Evolutionary conservation across 179 eudicot species (phyloP).

Genomic region (Amaranthus tricolor): DNA sequence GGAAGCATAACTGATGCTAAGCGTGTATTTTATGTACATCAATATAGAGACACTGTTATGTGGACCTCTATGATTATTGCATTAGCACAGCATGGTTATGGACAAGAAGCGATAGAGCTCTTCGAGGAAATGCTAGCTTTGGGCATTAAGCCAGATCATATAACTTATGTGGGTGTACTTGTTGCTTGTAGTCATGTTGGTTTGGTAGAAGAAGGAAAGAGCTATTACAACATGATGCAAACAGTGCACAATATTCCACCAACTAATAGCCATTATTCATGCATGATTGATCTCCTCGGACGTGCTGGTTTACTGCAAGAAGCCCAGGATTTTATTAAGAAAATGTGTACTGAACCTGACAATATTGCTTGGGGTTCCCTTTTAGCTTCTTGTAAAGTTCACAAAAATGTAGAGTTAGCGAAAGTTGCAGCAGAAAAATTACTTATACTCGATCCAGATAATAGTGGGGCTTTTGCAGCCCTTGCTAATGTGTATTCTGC

Average conservation of each 20-base stretch:
- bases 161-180: slow-evolving; percentile 56
- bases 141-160: slow-evolving; percentile 52
- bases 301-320: slow-evolving; percentile 64
- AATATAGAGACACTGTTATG: slow-evolving; percentile 40
- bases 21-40: slow-evolving; percentile 32
- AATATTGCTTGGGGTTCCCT: slow-evolving; percentile 62
- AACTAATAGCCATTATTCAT: slow-evolving; percentile 49
- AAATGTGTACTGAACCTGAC: slow-evolving; percentile 58
- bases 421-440: slow-evolving; percentile 50
- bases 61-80: slow-evolving; percentile 67
- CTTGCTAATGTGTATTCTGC: slow-evolving; percentile 48
- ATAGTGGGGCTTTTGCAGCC: slow-evolving; percentile 56
- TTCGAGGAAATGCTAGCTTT: slow-evolving; percentile 47
- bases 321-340: slow-evolving; percentile 48
- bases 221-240: slow-evolving; percentile 49
- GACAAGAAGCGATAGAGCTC: slow-evolving; percentile 50
- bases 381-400: slow-evolving; percentile 48
- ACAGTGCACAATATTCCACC: slow-evolving; percentile 44
- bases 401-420: slow-evolving; percentile 51
- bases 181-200: slow-evolving; percentile 59
- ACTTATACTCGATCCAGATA: slow-evolving; percentile 51
- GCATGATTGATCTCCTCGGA: slow-evolving; percentile 63
- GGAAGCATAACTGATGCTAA: slow-evolving; percentile 44
- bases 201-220: slow-evolving; percentile 47
- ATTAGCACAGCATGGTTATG: slow-evolving; percentile 59